phyloP scores from a whole-genome alignment of 169 alveolate genomes.

The Plasmodium fragile region DNA sequence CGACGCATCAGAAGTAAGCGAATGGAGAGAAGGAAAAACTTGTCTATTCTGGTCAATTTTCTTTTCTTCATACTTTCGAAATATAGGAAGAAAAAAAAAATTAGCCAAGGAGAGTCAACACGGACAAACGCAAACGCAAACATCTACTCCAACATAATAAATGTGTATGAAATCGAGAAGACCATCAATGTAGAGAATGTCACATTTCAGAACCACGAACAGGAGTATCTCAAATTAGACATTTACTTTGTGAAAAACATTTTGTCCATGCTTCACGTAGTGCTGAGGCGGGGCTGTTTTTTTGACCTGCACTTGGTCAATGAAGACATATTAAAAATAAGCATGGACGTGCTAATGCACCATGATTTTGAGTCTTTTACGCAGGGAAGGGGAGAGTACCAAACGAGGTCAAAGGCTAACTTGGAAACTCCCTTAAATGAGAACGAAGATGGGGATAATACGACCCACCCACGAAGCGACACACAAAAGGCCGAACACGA shows the following conservation, averaged over 20 bases:
- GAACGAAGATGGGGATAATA: not conserved
- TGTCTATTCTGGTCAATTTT: constrained; percentile 48
- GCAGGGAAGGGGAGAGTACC: not conserved
- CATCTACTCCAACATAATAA: constrained; percentile 36
- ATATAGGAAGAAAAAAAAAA: constrained; percentile 33
- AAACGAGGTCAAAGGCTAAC: not conserved
- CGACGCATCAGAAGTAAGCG: not conserved
- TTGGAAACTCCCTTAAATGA: not conserved
- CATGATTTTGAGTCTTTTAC: constrained; percentile 18
- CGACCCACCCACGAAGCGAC: not conserved
- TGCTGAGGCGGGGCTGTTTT: constrained; percentile 12
- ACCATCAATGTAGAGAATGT: constrained; percentile 45
- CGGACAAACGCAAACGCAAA: not conserved
- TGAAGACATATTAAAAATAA: constrained; percentile 24
- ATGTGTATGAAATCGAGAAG: constrained; percentile 55
- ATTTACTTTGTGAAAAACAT: constrained; percentile 48
- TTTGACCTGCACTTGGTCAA: constrained; percentile 21
- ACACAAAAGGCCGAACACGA: not conserved
- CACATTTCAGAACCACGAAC: constrained; percentile 59
- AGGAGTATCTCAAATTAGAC: constrained; percentile 57
- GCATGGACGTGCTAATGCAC: not conserved
- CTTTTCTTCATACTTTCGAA: constrained; percentile 55
- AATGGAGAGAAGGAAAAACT: constrained; percentile 10
- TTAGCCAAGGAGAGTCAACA: not conserved
- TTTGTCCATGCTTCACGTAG: constrained; percentile 58